These are phyloP conservation scores for Capsicum pubescens DNA, from an alignment of 257 asterid genomes.

Conservation along the genomic window DNA sequence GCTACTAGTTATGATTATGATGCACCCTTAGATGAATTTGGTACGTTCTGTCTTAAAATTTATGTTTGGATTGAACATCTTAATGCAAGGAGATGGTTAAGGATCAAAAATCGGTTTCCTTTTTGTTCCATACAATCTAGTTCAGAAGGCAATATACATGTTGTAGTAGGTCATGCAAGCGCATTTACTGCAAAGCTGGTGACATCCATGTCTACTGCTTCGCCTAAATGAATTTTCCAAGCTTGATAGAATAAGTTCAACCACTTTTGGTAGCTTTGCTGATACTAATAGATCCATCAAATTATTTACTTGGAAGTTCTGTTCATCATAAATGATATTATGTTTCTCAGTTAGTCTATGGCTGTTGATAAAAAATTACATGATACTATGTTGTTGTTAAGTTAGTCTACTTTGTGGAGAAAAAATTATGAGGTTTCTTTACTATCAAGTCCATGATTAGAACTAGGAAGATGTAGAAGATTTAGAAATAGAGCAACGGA, in stretches of 20 bases:
- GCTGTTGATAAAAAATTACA: not conserved
- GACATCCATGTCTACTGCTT: not conserved
- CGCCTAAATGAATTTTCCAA: not conserved
- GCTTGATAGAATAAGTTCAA: not conserved
- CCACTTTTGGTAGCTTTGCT: slow-evolving; percentile 6
- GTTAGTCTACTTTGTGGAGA: not conserved
- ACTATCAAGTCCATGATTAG: slow-evolving; percentile 2
- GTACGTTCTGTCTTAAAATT: slow-evolving; percentile 30
- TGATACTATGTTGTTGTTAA: no score
- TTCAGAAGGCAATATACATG: not conserved
- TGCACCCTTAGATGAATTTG: slow-evolving; percentile 60
- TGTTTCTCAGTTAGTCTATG: slow-evolving; percentile 16
- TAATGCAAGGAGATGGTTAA: not conserved
- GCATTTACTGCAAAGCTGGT: not conserved
- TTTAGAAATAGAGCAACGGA: not conserved
- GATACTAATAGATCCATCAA: not conserved
- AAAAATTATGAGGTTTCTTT: not conserved
- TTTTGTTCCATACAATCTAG: slow-evolving; percentile 4
- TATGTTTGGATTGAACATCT: not conserved
- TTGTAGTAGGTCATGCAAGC: slow-evolving; percentile 1
- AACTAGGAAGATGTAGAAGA: slow-evolving; percentile 12
- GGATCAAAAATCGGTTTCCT: not conserved
- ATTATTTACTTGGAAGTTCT: not conserved
- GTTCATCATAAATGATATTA: not conserved
- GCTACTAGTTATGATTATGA: slow-evolving; percentile 61